Evolutionary conservation across 495 filamentous ascomycete species (phyloP), one percentile per base, ranked within the genome.

Genomic region (Talaromyces liani): DNA sequence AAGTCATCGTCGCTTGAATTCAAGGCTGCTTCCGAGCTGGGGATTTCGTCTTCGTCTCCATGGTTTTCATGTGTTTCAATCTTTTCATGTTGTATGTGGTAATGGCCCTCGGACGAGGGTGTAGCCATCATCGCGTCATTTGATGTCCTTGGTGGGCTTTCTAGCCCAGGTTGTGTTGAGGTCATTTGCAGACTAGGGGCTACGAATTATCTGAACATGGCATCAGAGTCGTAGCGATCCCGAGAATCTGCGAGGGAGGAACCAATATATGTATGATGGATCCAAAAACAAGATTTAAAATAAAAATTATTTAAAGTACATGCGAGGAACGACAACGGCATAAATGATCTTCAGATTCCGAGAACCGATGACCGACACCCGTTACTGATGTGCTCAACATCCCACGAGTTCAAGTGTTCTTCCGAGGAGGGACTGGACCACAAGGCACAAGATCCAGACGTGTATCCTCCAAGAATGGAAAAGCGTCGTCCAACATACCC

Each of bases 1-100:
- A 31, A 54, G n/a, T 53, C 45, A 62, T 62, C 41, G 16, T 54
- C 47, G 60, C 27, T 62, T n/a, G 56, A 12, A 56, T 56, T 56
- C 22, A n/a, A 6, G 24, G 20, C 53, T 27, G 20, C 53, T 27
- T 56, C 53, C 22, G 53, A 27, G 14, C 53, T 24, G 6, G 20
- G 14, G 10, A 56, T 56, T 36, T 33, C 56, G 27, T 36, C 31
- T 58, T 36, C 56, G 14, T 58, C 31, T 33, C 3, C 53, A 7
- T 36, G 12, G 1, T 9, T 5, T 16, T 16, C 29, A 14, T 16
- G 27, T 3, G 18, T 34, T 36, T 25, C 27, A 58, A 4, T 27
- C 27, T 27, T 27, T 27, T 27, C 27, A 27, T 16, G 14, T 6
- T 16, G 10, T 27, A 16, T 29, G 7, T 31, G 4, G 20, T 22